These are phyloP conservation scores for Torulaspora gathmanii DNA, from an alignment of 805 yeast genomes.

Conservation along the genomic window DNA sequence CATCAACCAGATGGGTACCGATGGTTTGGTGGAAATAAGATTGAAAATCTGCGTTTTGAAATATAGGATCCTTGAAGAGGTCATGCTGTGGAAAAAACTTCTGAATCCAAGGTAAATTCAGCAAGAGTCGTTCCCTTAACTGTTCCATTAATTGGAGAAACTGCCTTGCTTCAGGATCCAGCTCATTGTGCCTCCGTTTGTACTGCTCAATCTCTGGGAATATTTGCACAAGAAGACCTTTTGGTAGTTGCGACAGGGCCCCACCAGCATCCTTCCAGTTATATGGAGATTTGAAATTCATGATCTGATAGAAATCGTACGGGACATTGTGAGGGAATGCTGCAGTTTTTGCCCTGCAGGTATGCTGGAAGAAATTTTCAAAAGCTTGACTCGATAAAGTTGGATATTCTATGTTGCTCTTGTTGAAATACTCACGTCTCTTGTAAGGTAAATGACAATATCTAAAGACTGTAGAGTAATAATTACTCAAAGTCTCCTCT, in stretches of 20 bases:
- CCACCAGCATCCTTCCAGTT: background rate
- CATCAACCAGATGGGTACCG: background rate
- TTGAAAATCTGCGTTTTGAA: conserved; percentile 25
- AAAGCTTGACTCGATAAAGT: conserved; percentile 15
- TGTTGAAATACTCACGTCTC: conserved; percentile 26
- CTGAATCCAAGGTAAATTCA: conserved; percentile 28
- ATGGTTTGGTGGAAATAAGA: conserved; percentile 20
- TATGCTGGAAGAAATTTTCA: conserved; percentile 4
- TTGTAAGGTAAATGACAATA: conserved; percentile 33
- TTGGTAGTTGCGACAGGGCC: conserved; percentile 5
- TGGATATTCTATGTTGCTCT: conserved; percentile 16
- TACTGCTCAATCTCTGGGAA: conserved; percentile 33
- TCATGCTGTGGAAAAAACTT: conserved; percentile 33
- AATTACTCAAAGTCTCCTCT: conserved; percentile 29
- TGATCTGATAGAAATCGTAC: conserved; percentile 21
- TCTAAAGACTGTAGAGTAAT: conserved; percentile 29
- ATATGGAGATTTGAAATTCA: conserved; percentile 23
- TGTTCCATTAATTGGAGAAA: conserved; percentile 23
- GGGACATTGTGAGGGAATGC: conserved; percentile 26
- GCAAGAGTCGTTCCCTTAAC: conserved; percentile 23
- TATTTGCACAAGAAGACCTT: conserved; percentile 21
- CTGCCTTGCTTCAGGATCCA: conserved; percentile 18
- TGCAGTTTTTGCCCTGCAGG: conserved; percentile 1
- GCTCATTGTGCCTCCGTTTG: conserved; percentile 11
- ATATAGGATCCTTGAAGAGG: conserved; percentile 24